These are phyloP conservation scores for Microsporum ferrugineum DNA, from an alignment of 2,329 filamentous ascomycete species.

Conservation along the genomic window DNA sequence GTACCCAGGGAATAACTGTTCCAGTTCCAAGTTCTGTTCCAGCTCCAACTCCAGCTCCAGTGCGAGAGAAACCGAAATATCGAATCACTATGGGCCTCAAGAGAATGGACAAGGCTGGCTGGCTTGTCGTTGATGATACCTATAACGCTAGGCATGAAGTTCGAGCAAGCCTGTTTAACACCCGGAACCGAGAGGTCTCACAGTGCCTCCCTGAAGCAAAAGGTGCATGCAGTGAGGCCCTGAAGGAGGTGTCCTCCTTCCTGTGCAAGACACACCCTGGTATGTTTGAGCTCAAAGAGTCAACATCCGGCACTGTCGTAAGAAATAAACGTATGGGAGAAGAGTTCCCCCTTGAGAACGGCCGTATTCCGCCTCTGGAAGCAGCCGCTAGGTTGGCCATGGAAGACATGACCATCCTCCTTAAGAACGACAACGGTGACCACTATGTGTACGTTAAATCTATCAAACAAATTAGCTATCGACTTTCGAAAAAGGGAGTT, in stretches of 20 bases:
- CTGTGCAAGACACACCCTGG: slow-evolving; percentile 35
- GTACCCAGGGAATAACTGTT: no score
- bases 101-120: slow-evolving; percentile 36
- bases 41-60: not conserved
- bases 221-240: slow-evolving; percentile 37
- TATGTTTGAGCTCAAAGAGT: slow-evolving; percentile 29
- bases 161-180: slow-evolving; percentile 31
- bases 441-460: slow-evolving; percentile 36
- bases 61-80: slow-evolving; percentile 19
- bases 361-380: slow-evolving; percentile 37
- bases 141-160: slow-evolving; percentile 36
- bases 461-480: not conserved
- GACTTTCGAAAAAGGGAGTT: not conserved
- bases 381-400: slow-evolving; percentile 39
- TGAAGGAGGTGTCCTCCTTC: slow-evolving; percentile 37
- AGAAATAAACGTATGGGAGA: slow-evolving; percentile 37
- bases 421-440: slow-evolving; percentile 36
- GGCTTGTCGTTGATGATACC: slow-evolving; percentile 39
- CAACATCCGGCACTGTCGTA: slow-evolving; percentile 22
- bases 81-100: slow-evolving; percentile 40
- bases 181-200: slow-evolving; percentile 33
- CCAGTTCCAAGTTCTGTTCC: not conserved
- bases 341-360: slow-evolving; percentile 26
- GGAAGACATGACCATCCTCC: slow-evolving; percentile 43
- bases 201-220: slow-evolving; percentile 36